These are phyloP conservation scores for Phialocephala subalpina DNA, from an alignment of 2,329 filamentous ascomycete species.

Conservation along the genomic window DNA sequence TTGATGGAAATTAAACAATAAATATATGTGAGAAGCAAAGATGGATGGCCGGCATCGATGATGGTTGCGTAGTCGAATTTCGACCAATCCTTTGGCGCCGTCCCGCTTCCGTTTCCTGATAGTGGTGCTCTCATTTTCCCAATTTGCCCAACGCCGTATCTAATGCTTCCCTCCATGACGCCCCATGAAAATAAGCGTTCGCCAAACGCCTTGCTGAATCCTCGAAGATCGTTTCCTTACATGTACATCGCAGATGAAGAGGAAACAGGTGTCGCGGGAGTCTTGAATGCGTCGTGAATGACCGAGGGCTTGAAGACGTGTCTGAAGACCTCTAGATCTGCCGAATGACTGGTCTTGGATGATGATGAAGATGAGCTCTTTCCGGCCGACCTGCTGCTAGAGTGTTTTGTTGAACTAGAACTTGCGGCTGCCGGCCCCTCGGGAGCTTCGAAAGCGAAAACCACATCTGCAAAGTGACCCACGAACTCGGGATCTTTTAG, in stretches of 20 bases:
- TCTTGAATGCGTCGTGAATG: conserved; percentile 40
- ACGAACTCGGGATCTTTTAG: conserved; percentile 68
- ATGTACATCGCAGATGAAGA: conserved; percentile 10
- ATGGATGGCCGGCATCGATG: not conserved
- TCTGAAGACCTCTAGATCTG: conserved; percentile 62
- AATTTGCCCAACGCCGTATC: not conserved
- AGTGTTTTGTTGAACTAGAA: conserved; percentile 45
- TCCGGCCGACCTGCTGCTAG: conserved; percentile 23
- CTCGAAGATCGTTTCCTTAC: not conserved
- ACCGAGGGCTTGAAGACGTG: conserved; percentile 59
- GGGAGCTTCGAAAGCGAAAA: conserved; percentile 70
- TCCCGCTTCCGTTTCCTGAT: not conserved
- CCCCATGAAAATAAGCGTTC: not conserved
- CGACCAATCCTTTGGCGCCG: not conserved
- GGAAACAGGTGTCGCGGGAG: not conserved
- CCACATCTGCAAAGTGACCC: conserved; percentile 67
- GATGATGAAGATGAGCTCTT: conserved; percentile 30
- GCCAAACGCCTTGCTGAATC: conserved; percentile 7
- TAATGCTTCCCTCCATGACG: not conserved
- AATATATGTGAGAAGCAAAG: conserved; percentile 1
- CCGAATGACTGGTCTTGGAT: conserved; percentile 44
- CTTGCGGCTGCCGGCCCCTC: conserved; percentile 54
- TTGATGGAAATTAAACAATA: conserved; percentile 6
- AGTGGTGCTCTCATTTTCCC: not conserved
- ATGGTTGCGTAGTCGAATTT: not conserved